Base-by-base conservation (phyloP, 1,284 basidiomycete genomes). In the Golubevia sp. region DNA sequence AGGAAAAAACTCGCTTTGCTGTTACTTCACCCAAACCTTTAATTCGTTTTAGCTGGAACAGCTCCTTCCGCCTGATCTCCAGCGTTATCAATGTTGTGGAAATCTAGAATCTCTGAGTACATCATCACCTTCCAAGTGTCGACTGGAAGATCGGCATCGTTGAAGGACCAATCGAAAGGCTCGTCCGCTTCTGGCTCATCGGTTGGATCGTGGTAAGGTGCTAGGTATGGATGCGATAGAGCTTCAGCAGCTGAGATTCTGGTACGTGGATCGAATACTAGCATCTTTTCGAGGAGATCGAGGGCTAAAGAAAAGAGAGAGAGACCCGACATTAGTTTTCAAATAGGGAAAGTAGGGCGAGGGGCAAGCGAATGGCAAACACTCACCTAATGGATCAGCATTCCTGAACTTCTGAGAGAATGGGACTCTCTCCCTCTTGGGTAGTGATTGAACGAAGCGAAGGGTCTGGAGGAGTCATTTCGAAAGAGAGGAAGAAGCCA, bases 121-220 rank as follows among this genome's bases (percentile, higher is more conserved):
- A 86, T 86, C 85, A 86, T 85, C 77, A 98, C 96, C 86, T 97
- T 98, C 96, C 96, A 99, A 2, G 94, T 97, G 84, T 99, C 96
- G 25, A 99, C 93, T 0, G 97, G 97, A 53, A 99, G 87, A 84
- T 99, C 96, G n/a, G 97, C 97, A 75, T 99, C 96, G 85, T 99
- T 99, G 89, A 99, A 99, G 78, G 91, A 92, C 96, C 96, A 99
- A 85, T 99, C 96, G 79, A 99, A 99, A 79, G 93, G 91, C 84
- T 98, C 95, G 38, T 88, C 89, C 6, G 96, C 93, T 51, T 92
- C 91, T 3, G 97, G 96, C 85, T 99, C 97, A 83, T 99, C 96
- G 6, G 94, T 94, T 6, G 96, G 94, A 86, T 99, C 97, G 84
- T 99, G 97, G 84, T 99, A 99, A 7, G 96, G 96, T 4, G 93